Evolutionary conservation across 2,329 filamentous ascomycete species (phyloP).

Genomic region (Fusarium burgessii): DNA sequence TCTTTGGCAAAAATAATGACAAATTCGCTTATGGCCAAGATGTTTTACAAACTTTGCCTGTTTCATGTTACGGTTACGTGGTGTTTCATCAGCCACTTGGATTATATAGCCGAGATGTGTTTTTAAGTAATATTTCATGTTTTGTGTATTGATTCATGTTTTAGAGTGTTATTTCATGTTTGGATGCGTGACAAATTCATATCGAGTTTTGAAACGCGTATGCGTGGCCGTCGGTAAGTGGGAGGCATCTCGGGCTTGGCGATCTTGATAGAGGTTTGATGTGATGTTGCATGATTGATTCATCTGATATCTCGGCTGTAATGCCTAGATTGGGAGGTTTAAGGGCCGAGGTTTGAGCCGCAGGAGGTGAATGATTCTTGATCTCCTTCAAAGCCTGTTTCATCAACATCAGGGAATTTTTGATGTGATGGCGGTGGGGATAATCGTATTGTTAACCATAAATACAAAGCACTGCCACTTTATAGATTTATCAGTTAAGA

Average conservation of each 20-base stretch:
- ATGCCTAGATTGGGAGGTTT: not conserved
- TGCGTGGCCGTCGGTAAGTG: constrained; percentile 9
- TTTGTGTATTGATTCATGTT: not conserved
- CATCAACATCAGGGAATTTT: not conserved
- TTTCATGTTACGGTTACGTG: constrained; percentile 14
- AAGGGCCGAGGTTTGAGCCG: not conserved
- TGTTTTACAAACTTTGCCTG: constrained; percentile 7
- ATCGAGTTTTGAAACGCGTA: constrained; percentile 6
- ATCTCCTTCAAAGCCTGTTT: not conserved
- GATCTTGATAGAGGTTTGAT: not conserved
- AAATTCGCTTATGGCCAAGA: constrained; percentile 1
- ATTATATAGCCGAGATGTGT: not conserved
- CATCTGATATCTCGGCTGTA: not conserved
- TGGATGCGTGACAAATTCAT: not conserved
- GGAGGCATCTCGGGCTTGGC: not conserved
- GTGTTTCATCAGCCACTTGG: constrained; percentile 10
- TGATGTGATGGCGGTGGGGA: not conserved
- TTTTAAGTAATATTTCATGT: constrained; percentile 4
- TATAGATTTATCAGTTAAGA: not conserved
- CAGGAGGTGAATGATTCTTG: not conserved
- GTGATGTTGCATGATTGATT: constrained; percentile 3
- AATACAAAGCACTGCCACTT: constrained; percentile 2
- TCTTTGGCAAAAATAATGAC: not conserved
- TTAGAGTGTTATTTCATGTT: constrained; percentile 3
- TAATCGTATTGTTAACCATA: not conserved